Evolutionary conservation across 345 rosid species (phyloP).

Genomic region (Noccaea caerulescens): DNA sequence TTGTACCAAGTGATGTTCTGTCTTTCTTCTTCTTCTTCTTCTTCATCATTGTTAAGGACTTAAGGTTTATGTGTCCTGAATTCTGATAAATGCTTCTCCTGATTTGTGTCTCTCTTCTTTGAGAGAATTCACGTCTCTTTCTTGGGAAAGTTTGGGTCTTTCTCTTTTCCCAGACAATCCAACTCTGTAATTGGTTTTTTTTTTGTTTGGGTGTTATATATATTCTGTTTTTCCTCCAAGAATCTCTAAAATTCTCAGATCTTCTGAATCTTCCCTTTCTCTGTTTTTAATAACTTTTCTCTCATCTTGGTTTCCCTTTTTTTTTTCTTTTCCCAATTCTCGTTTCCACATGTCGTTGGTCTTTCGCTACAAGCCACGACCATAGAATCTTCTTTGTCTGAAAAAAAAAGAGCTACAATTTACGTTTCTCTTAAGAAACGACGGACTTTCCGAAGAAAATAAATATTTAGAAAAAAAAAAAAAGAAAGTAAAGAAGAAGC

Average conservation of each 20-base stretch:
- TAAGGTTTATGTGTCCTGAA: constrained; percentile 26
- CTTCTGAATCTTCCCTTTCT: constrained; percentile 39
- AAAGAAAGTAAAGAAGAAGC: constrained; percentile 17
- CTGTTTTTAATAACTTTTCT: background rate
- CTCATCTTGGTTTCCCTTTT: background rate
- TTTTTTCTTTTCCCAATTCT: background rate
- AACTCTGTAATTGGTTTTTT: constrained; percentile 24
- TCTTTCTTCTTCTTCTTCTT: constrained; percentile 37
- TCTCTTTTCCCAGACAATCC: background rate
- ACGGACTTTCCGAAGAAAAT: constrained; percentile 53
- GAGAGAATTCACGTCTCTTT: constrained; percentile 49
- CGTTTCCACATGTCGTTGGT: constrained; percentile 44
- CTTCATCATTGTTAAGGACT: constrained; percentile 1
- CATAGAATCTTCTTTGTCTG: constrained; percentile 44
- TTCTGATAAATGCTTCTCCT: constrained; percentile 47
- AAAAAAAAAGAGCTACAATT: constrained; percentile 33
- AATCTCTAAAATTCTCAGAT: constrained; percentile 43
- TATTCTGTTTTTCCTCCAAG: background rate
- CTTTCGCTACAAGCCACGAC: constrained; percentile 45
- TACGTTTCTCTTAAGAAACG: constrained; percentile 46
- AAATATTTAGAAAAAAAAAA: constrained; percentile 28
- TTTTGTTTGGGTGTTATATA: background rate
- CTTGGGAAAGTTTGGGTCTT: constrained; percentile 1
- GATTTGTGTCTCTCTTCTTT: constrained; percentile 49
- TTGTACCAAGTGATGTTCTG: constrained; percentile 44